Conservation (phyloP, 1,284 basidiomycete species). For the Cryptococcus hybrid region DNA sequence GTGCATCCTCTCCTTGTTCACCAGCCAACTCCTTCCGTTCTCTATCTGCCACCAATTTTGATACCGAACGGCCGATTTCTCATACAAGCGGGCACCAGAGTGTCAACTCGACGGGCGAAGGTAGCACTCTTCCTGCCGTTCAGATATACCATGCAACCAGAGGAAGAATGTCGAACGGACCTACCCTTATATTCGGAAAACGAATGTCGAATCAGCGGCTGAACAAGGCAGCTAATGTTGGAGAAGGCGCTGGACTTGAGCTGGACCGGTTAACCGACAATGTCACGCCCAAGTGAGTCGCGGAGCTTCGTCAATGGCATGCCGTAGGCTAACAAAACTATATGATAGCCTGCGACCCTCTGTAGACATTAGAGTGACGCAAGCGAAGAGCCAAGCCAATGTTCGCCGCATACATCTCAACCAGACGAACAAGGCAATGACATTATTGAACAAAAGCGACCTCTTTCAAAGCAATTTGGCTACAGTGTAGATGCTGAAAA, state of each 20-base stretch:
- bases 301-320: not conserved
- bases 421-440: not conserved
- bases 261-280: conserved; percentile 32
- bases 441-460: conserved; percentile 1
- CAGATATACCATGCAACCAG: conserved; percentile 26
- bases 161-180: conserved; percentile 30
- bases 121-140: not conserved
- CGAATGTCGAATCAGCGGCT: conserved; percentile 2
- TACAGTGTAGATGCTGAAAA: conserved; percentile 1
- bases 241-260: conserved; percentile 14
- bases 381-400: conserved; percentile 16
- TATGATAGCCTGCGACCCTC: conserved; percentile 17
- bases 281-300: conserved; percentile 26
- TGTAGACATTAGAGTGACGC: conserved; percentile 21
- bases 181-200: conserved; percentile 17
- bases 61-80: no score
- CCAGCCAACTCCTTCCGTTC: no score
- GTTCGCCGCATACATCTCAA: not conserved
- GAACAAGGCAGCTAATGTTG: not conserved
- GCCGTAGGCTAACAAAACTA: not conserved
- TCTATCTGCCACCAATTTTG: no score
- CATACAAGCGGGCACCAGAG: not conserved
- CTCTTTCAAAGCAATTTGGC: conserved; percentile 3
- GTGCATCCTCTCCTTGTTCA: not conserved
- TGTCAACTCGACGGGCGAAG: conserved; percentile 1